Evolutionary conservation across 2,329 filamentous ascomycete genomes (phyloP).

Genomic region (Epicoccum nigrum): DNA sequence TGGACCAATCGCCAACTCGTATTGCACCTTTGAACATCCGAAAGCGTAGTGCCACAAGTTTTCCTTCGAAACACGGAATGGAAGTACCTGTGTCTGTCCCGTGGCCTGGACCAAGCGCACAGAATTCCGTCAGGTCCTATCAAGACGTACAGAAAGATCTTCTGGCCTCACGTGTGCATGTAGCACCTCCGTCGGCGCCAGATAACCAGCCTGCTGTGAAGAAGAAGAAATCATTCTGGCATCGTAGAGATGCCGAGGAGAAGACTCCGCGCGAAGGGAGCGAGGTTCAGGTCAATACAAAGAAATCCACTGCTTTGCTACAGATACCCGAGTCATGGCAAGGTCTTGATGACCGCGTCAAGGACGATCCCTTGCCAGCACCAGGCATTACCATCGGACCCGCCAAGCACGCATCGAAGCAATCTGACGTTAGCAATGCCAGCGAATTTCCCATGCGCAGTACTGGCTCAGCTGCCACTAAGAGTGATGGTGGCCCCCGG

Average conservation of each 20-base stretch:
- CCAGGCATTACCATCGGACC: slow-evolving; percentile 9
- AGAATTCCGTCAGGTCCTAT: slow-evolving; percentile 25
- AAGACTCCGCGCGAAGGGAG: slow-evolving; percentile 37
- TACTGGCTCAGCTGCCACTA: slow-evolving; percentile 38
- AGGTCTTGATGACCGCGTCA: slow-evolving; percentile 44
- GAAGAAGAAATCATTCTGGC: slow-evolving; percentile 57
- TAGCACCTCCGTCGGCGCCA: slow-evolving; percentile 17
- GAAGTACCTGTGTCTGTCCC: slow-evolving; percentile 22
- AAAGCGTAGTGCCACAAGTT: slow-evolving; percentile 53
- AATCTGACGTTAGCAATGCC: slow-evolving; percentile 37
- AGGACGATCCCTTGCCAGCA: slow-evolving; percentile 19
- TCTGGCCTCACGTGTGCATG: slow-evolving; percentile 23
- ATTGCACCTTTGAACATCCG: slow-evolving; percentile 63
- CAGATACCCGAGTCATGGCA: slow-evolving; percentile 47
- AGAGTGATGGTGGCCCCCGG: slow-evolving; percentile 45
- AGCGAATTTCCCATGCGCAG: slow-evolving; percentile 54
- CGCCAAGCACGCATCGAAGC: slow-evolving; percentile 28
- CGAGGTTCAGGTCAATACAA: slow-evolving; percentile 38
- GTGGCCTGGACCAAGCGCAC: slow-evolving; percentile 22
- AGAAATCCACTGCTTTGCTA: slow-evolving; percentile 32
- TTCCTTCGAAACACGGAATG: slow-evolving; percentile 26
- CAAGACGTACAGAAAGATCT: slow-evolving; percentile 30
- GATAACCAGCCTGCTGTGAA: slow-evolving; percentile 38
- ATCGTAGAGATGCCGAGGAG: slow-evolving; percentile 46
- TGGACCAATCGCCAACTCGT: slow-evolving; percentile 58